These are phyloP conservation scores for Rhexocercosporidium sp. DNA, from an alignment of 2,329 filamentous ascomycete species.

Conservation along the genomic window DNA sequence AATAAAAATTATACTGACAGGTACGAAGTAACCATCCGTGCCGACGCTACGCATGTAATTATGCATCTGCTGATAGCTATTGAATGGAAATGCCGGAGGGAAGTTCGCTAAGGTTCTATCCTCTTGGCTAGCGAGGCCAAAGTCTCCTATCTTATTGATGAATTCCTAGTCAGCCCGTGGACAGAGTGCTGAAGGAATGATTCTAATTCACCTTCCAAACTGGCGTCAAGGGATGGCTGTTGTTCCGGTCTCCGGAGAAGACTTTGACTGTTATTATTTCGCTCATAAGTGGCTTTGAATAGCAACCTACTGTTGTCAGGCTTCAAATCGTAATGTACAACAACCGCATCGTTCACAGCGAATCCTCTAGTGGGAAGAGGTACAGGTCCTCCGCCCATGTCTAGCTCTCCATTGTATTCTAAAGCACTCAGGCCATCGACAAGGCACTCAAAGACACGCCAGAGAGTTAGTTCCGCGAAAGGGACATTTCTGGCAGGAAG, in stretches of 20 bases:
- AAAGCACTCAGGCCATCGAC: conserved; percentile 7
- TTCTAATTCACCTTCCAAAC: neutral
- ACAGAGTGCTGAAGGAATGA: neutral
- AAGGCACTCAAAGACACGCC: conserved; percentile 20
- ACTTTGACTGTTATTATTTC: too few species aligned
- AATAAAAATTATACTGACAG: neutral
- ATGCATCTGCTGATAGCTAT: too few species aligned
- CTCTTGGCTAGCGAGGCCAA: neutral
- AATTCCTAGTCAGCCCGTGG: neutral
- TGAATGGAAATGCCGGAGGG: too few species aligned
- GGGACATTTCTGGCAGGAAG: neutral
- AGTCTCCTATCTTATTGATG: neutral
- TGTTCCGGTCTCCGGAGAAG: too few species aligned
- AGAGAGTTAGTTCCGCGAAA: conserved; percentile 17
- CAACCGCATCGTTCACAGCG: too few species aligned
- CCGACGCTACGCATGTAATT: neutral
- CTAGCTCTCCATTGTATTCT: neutral
- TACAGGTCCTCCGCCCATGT: too few species aligned
- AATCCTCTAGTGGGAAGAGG: too few species aligned
- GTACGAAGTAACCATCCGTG: neutral
- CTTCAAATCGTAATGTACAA: conserved; percentile 18
- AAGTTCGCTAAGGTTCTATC: too few species aligned
- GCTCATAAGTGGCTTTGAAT: too few species aligned
- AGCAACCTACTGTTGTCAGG: neutral
- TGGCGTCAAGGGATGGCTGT: neutral